Percentiles rank a stretch among this genome's conserved stretches.
Evolutionary conservation across 2,329 filamentous ascomycete species (phyloP).

Genomic region (Trichoderma cornu-damae): DNA sequence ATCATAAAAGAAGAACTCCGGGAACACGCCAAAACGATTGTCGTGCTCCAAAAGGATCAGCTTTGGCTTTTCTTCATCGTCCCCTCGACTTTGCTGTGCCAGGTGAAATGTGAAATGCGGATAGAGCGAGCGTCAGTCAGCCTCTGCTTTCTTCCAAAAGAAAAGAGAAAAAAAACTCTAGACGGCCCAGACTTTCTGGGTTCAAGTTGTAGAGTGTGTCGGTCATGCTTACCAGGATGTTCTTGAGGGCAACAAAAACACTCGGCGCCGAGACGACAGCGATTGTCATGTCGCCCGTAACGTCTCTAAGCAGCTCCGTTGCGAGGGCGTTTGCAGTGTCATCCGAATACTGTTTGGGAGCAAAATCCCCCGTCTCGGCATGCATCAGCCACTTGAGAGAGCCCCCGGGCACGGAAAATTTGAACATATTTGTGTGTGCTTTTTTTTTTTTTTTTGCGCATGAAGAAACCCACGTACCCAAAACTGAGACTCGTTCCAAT

Average conservation of each 20-base stretch:
- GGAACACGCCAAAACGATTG: conserved; percentile 65
- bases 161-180: background rate
- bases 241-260: conserved; percentile 71
- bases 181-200: no score
- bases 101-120: background rate
- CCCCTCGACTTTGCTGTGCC: conserved; percentile 22
- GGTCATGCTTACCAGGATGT: conserved; percentile 55
- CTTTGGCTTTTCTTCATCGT: conserved; percentile 41
- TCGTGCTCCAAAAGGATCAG: conserved; percentile 70
- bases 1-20: conserved; percentile 71
- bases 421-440: no score
- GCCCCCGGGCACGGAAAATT: no score
- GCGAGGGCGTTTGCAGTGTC: conserved; percentile 63
- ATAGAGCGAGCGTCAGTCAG: background rate
- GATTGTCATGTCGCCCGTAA: conserved; percentile 53
- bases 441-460: no score
- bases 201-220: no score
- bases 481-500: conserved; percentile 81
- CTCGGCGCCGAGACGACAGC: conserved; percentile 70
- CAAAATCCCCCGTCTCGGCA: background rate
- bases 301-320: conserved; percentile 58
- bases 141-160: background rate
- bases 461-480: conserved; percentile 54
- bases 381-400: background rate
- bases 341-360: conserved; percentile 57